Conservation (phyloP, 495 filamentous ascomycete genomes). For the Podospora sp. region DNA sequence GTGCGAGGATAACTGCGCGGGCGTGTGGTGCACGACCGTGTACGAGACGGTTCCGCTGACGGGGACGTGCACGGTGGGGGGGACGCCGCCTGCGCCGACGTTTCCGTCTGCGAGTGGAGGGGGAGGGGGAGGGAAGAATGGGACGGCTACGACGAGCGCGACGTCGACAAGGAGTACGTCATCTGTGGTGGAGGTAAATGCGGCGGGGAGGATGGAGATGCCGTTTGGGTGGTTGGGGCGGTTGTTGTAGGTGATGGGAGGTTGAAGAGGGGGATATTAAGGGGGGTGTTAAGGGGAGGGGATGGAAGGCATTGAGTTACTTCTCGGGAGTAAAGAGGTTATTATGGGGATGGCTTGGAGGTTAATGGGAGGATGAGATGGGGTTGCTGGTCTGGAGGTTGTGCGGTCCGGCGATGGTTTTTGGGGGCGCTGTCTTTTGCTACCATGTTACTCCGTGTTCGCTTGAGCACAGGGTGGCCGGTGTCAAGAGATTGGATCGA, state of each 20-base stretch:
- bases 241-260: not conserved
- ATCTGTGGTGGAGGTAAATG: not conserved
- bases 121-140: not conserved
- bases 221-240: not conserved
- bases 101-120: no score
- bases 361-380: no score
- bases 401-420: no score
- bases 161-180: not conserved
- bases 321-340: no score
- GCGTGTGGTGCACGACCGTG: constrained; percentile 26
- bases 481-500: no score
- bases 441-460: no score
- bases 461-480: no score
- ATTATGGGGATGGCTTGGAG: no score
- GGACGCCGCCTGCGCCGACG: not conserved
- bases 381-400: no score
- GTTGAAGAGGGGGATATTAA: not conserved
- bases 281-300: not conserved
- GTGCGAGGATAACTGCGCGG: constrained; percentile 22
- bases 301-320: not conserved
- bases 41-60: constrained; percentile 19
- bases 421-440: no score
- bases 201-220: not conserved
- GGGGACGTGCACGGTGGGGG: not conserved
- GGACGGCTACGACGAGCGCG: not conserved